These are phyloP conservation scores for Malbranchea zuffiana DNA, from an alignment of 2,329 filamentous ascomycete genomes.

Conservation along the genomic window DNA sequence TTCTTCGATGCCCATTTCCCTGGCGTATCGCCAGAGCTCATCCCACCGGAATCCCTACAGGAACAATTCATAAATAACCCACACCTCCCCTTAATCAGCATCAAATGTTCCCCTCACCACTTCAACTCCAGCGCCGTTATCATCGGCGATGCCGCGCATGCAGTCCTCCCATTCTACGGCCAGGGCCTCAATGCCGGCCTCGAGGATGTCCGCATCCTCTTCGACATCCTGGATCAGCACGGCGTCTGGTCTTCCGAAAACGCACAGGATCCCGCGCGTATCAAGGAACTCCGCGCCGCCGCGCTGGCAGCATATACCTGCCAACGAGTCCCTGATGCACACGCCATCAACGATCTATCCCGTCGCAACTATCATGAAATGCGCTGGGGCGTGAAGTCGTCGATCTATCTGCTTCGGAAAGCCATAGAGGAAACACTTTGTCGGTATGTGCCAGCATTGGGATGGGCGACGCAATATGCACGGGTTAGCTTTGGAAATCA, in stretches of 20 bases:
- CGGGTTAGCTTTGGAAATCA: slow-evolving; percentile 90
- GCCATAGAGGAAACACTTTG: slow-evolving; percentile 74
- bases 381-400: slow-evolving; percentile 71
- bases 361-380: slow-evolving; percentile 90
- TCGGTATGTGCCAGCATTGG: slow-evolving; percentile 61
- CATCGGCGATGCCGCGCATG: slow-evolving; percentile 86
- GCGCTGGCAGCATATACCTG: slow-evolving; percentile 64
- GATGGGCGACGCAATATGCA: slow-evolving; percentile 87
- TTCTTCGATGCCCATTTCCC: slow-evolving; percentile 84
- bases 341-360: slow-evolving; percentile 86
- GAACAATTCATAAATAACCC: slow-evolving; percentile 70
- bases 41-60: slow-evolving; percentile 53
- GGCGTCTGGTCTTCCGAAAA: slow-evolving; percentile 37
- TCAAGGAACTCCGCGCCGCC: slow-evolving; percentile 26
- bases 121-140: slow-evolving; percentile 67
- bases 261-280: slow-evolving; percentile 29
- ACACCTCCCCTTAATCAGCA: slow-evolving; percentile 82
- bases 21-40: slow-evolving; percentile 56
- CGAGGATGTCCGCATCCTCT: slow-evolving; percentile 84
- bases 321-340: slow-evolving; percentile 63
- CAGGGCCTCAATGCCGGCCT: slow-evolving; percentile 96
- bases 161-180: slow-evolving; percentile 97
- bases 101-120: slow-evolving; percentile 88
- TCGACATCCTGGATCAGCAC: slow-evolving; percentile 65
- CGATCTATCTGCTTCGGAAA: slow-evolving; percentile 70